These are phyloP conservation scores for Solanum etuberosum DNA, from an alignment of 257 asterid genomes.

Conservation along the genomic window DNA sequence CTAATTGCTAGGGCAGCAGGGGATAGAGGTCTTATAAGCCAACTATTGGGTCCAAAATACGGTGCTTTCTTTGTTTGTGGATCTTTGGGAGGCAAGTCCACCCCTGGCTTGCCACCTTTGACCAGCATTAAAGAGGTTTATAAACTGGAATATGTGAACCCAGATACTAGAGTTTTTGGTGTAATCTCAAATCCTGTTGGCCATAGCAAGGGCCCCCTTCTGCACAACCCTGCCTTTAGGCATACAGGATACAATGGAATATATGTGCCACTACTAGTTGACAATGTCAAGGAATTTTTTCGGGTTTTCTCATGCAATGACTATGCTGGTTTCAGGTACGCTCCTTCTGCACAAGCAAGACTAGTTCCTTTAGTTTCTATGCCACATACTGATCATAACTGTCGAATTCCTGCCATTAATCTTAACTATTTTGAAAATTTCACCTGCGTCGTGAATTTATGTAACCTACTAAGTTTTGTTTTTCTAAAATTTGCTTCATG, in stretches of 20 bases:
- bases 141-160: constrained; percentile 35
- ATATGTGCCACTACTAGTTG: constrained; percentile 59
- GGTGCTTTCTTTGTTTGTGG: constrained; percentile 49
- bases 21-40: constrained; percentile 69
- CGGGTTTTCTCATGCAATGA: constrained; percentile 45
- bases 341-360: neutral
- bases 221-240: constrained; percentile 60
- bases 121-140: constrained; percentile 42
- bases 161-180: constrained; percentile 45
- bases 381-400: neutral
- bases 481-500: neutral
- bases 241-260: constrained; percentile 51
- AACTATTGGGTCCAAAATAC: constrained; percentile 58
- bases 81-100: constrained; percentile 21
- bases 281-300: constrained; percentile 47
- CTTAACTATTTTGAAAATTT: too few relatives aligned
- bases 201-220: constrained; percentile 68
- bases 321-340: constrained; percentile 68
- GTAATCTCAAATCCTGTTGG: constrained; percentile 60
- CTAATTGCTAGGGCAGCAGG: constrained; percentile 43
- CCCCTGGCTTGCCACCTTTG: constrained; percentile 54
- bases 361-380: neutral
- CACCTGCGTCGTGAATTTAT: too few relatives aligned
- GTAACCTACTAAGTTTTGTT: too few relatives aligned
- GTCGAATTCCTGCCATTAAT: neutral